These are phyloP conservation scores for Sugiyamaella japonica DNA, from an alignment of 1,139 yeast genomes.

Conservation along the genomic window DNA sequence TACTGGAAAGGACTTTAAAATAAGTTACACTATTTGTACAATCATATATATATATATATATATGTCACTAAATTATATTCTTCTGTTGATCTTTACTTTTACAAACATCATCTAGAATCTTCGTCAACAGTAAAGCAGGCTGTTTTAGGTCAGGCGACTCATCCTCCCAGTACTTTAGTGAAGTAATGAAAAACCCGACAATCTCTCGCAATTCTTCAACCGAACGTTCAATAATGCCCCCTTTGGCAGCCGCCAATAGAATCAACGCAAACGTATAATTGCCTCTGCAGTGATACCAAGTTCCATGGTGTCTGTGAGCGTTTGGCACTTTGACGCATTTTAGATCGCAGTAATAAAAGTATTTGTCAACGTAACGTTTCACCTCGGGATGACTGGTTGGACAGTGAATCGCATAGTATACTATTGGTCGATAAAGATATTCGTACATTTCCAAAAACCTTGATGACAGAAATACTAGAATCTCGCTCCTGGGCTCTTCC, in stretches of 20 bases:
- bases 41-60: background rate
- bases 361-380: constrained; percentile 23
- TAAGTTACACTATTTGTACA: background rate
- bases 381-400: constrained; percentile 22
- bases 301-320: constrained; percentile 26
- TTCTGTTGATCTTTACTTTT: constrained; percentile 5
- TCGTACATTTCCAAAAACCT: constrained; percentile 26
- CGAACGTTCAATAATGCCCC: constrained; percentile 21
- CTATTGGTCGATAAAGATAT: constrained; percentile 25
- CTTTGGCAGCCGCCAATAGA: constrained; percentile 23
- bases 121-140: constrained; percentile 15
- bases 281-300: constrained; percentile 24
- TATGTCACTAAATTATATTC: constrained; percentile 1
- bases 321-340: constrained; percentile 20
- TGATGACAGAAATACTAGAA: constrained; percentile 21
- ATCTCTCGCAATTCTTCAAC: constrained; percentile 19
- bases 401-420: constrained; percentile 25
- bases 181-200: constrained; percentile 22
- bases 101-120: constrained; percentile 19
- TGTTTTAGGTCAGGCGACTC: constrained; percentile 22
- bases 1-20: constrained; percentile 34
- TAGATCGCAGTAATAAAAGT: constrained; percentile 21
- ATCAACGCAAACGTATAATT: constrained; percentile 21
- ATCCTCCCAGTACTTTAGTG: constrained; percentile 22
- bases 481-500: constrained; percentile 22